phyloP scores from a whole-genome alignment of 768 basidiomycete species.

The Gloeopeniophorella convolvens region DNA sequence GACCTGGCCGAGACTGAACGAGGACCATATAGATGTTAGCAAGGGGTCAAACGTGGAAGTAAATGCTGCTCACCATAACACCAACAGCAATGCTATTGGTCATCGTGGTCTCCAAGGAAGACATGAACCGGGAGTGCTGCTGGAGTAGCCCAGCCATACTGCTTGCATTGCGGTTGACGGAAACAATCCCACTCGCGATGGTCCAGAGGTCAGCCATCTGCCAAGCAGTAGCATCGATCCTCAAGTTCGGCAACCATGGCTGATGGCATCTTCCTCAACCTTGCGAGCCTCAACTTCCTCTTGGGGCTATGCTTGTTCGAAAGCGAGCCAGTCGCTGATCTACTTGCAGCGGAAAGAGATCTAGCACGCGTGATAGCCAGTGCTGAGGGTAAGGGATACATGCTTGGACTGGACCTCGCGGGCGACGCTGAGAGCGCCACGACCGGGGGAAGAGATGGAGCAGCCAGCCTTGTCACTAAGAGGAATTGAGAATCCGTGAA shows the following conservation, averaged over 20 bases:
- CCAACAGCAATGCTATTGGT: slow-evolving; percentile 89
- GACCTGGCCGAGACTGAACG: slow-evolving; percentile 98
- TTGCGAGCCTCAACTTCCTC: slow-evolving; percentile 66
- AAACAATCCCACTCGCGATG: slow-evolving; percentile 78
- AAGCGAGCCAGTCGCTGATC: slow-evolving; percentile 88
- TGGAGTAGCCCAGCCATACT: slow-evolving; percentile 93
- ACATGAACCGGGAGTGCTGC: slow-evolving; percentile 85
- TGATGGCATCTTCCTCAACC: slow-evolving; percentile 41
- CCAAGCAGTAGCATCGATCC: slow-evolving; percentile 90
- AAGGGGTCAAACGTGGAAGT: not conserved
- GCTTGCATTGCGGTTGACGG: slow-evolving; percentile 94
- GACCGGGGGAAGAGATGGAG: slow-evolving; percentile 94
- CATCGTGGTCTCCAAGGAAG: slow-evolving; percentile 94
- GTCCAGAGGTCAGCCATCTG: slow-evolving; percentile 88
- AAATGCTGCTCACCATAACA: slow-evolving; percentile 57
- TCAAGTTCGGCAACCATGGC: slow-evolving; percentile 79
- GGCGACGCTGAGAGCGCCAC: slow-evolving; percentile 85
- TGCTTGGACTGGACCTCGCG: slow-evolving; percentile 77
- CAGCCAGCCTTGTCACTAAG: slow-evolving; percentile 95
- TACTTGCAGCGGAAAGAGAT: slow-evolving; percentile 92
- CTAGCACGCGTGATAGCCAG: slow-evolving; percentile 89
- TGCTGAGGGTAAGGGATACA: slow-evolving; percentile 71
- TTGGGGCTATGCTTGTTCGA: slow-evolving; percentile 81
- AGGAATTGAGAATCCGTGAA: slow-evolving; percentile 4
- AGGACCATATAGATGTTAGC: slow-evolving; percentile 47